Conservation (phyloP, 345 rosid genomes). For the Linum tenue region DNA sequence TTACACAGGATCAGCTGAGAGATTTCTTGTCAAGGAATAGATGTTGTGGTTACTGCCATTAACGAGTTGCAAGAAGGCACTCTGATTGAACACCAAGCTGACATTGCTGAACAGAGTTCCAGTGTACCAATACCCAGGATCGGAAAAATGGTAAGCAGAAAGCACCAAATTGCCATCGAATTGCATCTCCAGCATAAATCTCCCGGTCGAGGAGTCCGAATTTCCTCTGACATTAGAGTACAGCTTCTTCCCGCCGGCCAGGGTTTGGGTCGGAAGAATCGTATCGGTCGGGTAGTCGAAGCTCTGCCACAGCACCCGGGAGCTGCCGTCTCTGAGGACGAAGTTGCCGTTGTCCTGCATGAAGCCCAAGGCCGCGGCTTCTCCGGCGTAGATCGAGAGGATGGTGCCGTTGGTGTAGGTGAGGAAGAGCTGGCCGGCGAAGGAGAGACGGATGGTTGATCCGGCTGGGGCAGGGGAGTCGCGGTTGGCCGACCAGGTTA, state of each 20-base stretch:
- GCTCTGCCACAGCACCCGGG: constrained; percentile 13
- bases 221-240: constrained; percentile 14
- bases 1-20: not conserved
- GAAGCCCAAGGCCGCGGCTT: constrained; percentile 12
- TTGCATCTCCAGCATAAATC: constrained; percentile 23
- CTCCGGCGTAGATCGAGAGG: constrained; percentile 4
- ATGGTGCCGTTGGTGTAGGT: constrained; percentile 9
- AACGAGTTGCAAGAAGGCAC: constrained; percentile 13
- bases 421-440: constrained; percentile 15
- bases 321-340: constrained; percentile 10
- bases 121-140: constrained; percentile 20
- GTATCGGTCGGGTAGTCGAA: constrained; percentile 19
- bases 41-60: constrained; percentile 11
- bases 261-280: constrained; percentile 13
- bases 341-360: constrained; percentile 24
- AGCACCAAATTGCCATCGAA: constrained; percentile 22
- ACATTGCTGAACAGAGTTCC: not conserved
- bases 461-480: constrained; percentile 17
- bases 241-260: not conserved
- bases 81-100: constrained; percentile 11
- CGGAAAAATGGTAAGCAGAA: constrained; percentile 18
- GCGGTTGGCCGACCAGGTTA: constrained; percentile 22
- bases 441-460: constrained; percentile 11
- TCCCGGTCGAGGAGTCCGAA: constrained; percentile 9
- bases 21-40: constrained; percentile 7